Conservation (phyloP, 2,329 filamentous ascomycete species). For the Stagonosporopsis rhizophila region DNA sequence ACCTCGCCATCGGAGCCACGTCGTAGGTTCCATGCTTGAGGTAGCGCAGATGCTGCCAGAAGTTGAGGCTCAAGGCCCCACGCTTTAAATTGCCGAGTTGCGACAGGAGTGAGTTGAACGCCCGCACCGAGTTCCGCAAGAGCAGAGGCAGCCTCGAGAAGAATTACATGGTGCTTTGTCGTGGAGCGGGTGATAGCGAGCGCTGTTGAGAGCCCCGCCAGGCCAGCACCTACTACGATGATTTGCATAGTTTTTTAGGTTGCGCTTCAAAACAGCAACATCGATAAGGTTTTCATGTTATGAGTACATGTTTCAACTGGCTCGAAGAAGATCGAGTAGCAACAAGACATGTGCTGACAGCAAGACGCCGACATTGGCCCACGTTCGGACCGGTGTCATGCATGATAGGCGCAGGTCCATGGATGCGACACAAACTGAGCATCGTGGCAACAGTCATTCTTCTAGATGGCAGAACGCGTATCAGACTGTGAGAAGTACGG, state of each 20-base stretch:
- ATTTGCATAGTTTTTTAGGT: slow-evolving; percentile 3
- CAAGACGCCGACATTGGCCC: slow-evolving; percentile 1
- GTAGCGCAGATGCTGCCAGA: slow-evolving; percentile 15
- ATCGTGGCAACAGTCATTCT: background rate
- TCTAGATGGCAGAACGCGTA: background rate
- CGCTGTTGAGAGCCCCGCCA: slow-evolving; percentile 15
- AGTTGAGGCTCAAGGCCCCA: slow-evolving; percentile 11
- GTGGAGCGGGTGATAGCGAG: slow-evolving; percentile 8
- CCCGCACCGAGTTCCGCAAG: slow-evolving; percentile 16
- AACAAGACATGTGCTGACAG: background rate
- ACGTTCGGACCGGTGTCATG: slow-evolving; percentile 4
- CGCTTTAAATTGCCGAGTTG: slow-evolving; percentile 11
- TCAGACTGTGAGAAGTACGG: background rate
- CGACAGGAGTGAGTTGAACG: slow-evolving; percentile 12
- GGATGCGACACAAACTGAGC: background rate
- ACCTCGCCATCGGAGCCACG: slow-evolving; percentile 43
- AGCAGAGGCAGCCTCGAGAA: slow-evolving; percentile 8
- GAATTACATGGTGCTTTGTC: background rate
- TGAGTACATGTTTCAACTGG: background rate
- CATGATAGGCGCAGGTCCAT: background rate
- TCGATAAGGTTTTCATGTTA: background rate
- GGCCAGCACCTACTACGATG: slow-evolving; percentile 12
- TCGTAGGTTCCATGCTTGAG: slow-evolving; percentile 13
- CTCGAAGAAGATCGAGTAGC: background rate
- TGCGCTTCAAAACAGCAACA: background rate